phyloP scores from a whole-genome alignment of 179 eudicot genomes.

The Kewa caespitosa region DNA sequence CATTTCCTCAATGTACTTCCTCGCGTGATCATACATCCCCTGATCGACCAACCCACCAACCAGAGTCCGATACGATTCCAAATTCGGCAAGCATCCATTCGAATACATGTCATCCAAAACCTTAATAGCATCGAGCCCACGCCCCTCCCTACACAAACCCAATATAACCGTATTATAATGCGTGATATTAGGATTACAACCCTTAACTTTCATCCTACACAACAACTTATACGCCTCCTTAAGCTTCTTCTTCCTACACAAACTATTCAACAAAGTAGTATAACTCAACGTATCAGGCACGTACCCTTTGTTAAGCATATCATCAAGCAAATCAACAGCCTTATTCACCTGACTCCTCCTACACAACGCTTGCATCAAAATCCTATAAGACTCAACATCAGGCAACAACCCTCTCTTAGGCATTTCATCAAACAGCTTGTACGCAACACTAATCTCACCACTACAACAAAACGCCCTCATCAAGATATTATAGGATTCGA shows the following conservation, averaged over 20 bases:
- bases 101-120: conserved; percentile 72
- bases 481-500: conserved; percentile 65
- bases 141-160: conserved; percentile 77
- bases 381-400: conserved; percentile 71
- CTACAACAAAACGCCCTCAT: conserved; percentile 70
- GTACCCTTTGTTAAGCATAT: conserved; percentile 89
- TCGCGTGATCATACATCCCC: conserved; percentile 75
- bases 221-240: conserved; percentile 93
- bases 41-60: conserved; percentile 80
- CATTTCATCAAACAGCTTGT: conserved; percentile 78
- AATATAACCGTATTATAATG: conserved; percentile 82
- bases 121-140: conserved; percentile 74
- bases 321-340: conserved; percentile 75
- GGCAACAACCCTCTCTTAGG: conserved; percentile 78
- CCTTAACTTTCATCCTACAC: conserved; percentile 89
- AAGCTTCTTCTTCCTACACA: conserved; percentile 90
- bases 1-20: conserved; percentile 60
- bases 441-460: conserved; percentile 69
- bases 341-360: conserved; percentile 80
- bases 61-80: conserved; percentile 74
- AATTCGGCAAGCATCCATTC: conserved; percentile 83
- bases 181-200: conserved; percentile 85
- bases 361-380: conserved; percentile 90
- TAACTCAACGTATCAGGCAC: conserved; percentile 84
- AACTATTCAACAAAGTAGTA: conserved; percentile 79